Evolutionary conservation across 176 grass and related monocot species (phyloP), one percentile per base, ranked within the genome.

Genomic region (Raddia guianensis): DNA sequence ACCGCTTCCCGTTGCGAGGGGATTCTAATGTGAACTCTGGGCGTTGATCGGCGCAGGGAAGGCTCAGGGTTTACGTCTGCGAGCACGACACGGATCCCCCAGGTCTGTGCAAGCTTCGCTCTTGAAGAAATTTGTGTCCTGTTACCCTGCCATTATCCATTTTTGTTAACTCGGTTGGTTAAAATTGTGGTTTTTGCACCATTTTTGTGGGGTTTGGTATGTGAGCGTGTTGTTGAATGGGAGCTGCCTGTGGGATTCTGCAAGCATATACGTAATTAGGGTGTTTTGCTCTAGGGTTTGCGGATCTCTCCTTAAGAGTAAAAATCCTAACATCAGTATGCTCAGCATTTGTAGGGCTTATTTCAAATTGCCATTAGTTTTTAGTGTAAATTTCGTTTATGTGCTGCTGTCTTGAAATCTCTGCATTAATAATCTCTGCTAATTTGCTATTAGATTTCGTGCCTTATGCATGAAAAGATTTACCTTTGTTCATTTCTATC

Each of bases 11-110:
- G 20, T 32, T 59, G 44, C 0, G 46, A 40, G 69, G 52, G 32
- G 68, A 3, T 55, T 63, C 70, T 88, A 63, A 88, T 2, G 12
- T 53, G 2, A 12, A 75, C 19, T 72, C 20, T 44, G 18, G 12
- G 46, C 4, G 72, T 45, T 80, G 66, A 79, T 78, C 37, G 79
- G 54, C 68, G 62, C 79, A 88, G 90, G 90, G 86, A 75, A 79
- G 82, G 3, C 46, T 88, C 43, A 81, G 83, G 86, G 86, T 91
- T 82, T 78, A 87, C 49, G 79, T 88, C 60, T 82, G 75, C 79
- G 82, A 87, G 72, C 86, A 75, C 60, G 68, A 58, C 75, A 78
- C 70, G 6, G 64, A 83, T 87, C 85, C 82, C 61, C 87, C 82
- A 81, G 81, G 80, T 91, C 19, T 77, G 65, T 77, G 64, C 20